phyloP scores from a whole-genome alignment of 139 green algal species.

The Trebouxia sp. region DNA sequence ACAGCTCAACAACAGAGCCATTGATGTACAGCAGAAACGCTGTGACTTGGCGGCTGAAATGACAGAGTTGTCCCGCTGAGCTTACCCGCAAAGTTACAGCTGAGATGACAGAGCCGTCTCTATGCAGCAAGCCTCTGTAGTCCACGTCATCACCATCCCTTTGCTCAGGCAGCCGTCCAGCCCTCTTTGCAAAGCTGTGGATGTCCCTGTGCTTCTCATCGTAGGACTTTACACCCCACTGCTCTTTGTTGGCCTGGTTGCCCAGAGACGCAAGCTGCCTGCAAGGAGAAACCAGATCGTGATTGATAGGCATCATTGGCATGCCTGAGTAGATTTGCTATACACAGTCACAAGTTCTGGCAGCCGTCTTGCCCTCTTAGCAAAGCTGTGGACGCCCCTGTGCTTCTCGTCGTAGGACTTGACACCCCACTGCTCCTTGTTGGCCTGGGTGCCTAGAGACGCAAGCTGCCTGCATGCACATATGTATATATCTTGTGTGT shows the following conservation, averaged over 20 bases:
- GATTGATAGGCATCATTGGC: no score
- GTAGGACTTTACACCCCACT: conserved; percentile 78
- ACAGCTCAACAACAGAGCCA: no score
- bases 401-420: conserved; percentile 79
- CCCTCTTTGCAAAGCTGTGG: conserved; percentile 81
- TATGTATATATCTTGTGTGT: no score
- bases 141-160: conserved; percentile 78
- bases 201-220: conserved; percentile 86
- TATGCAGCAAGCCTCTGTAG: conserved; percentile 88
- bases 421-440: conserved; percentile 65
- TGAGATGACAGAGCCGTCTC: conserved; percentile 79
- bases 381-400: conserved; percentile 90
- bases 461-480: neutral
- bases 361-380: conserved; percentile 75
- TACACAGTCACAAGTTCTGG: no score
- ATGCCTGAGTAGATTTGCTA: no score
- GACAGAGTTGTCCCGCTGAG: no score
- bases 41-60: conserved; percentile 43
- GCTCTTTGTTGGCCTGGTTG: conserved; percentile 51
- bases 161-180: conserved; percentile 81
- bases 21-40: no score
- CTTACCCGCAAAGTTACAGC: conserved; percentile 35
- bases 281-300: neutral
- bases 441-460: neutral
- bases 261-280: conserved; percentile 80